phyloP scores from a whole-genome alignment of 2,329 filamentous ascomycete genomes.

The Cylindrodendrum hubeiense region DNA sequence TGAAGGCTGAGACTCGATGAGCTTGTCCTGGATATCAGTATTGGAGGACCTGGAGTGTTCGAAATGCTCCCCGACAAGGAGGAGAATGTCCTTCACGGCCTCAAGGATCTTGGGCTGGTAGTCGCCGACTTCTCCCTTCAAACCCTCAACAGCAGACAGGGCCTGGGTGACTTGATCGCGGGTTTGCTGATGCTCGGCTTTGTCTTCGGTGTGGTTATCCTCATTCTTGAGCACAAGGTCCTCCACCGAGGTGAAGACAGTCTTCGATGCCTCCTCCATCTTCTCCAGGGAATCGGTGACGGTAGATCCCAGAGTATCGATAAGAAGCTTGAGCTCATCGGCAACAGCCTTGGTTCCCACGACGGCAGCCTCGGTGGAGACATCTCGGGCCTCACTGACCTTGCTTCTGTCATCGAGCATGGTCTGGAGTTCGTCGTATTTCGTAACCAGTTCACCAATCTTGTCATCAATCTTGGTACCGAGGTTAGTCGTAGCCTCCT shows the following conservation, averaged over 20 bases:
- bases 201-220: slow-evolving; percentile 78
- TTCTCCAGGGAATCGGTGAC: slow-evolving; percentile 88
- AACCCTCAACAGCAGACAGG: slow-evolving; percentile 76
- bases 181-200: slow-evolving; percentile 85
- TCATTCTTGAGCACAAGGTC: slow-evolving; percentile 82
- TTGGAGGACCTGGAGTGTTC: slow-evolving; percentile 83
- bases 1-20: slow-evolving; percentile 71
- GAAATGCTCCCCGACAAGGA: slow-evolving; percentile 86
- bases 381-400: slow-evolving; percentile 78
- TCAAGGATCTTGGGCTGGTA: slow-evolving; percentile 91
- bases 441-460: slow-evolving; percentile 82
- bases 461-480: slow-evolving; percentile 71
- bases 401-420: slow-evolving; percentile 80
- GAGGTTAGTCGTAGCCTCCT: slow-evolving; percentile 67
- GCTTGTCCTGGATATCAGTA: slow-evolving; percentile 67
- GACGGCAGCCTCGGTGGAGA: slow-evolving; percentile 79
- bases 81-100: slow-evolving; percentile 86
- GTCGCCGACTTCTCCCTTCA: slow-evolving; percentile 84
- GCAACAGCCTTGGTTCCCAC: slow-evolving; percentile 82
- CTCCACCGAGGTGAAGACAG: slow-evolving; percentile 85
- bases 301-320: slow-evolving; percentile 85
- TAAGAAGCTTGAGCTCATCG: slow-evolving; percentile 87
- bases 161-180: slow-evolving; percentile 84
- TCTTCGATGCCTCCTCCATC: slow-evolving; percentile 88
- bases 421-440: slow-evolving; percentile 88